Evolutionary conservation across 768 basidiomycete species (phyloP), one percentile per base, ranked within the genome.

Genomic region (Tricholoma bakamatsutake): DNA sequence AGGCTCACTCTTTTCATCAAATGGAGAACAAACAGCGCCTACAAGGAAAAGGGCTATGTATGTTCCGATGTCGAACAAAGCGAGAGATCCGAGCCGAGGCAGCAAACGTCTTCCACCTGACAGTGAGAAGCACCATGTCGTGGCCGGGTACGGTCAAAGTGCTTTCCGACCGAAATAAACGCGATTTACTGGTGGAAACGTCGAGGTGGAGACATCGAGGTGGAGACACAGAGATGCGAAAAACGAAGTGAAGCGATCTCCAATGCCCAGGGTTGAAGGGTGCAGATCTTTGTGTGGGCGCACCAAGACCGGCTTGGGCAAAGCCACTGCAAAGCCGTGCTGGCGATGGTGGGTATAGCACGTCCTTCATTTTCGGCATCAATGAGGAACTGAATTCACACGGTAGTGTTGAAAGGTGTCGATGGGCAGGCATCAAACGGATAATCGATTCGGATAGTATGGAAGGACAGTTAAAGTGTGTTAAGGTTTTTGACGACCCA

Each of bases 371-470:
- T 24, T 21, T 37, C 30, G 7, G 43, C 18, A 6, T 15, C 9
- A 30, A 30, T 5, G 5, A 37, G 52, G 12, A 12, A 40, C 45
- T 58, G 52, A 57, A 39, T 35, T 28, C n/a, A 49, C 39, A 3
- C 46, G 40, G 27, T 45, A 69, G 81, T 54, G 55, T 83, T 31
- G 74, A 78, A 53, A 83, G 79, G 80, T 82, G 79, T 60, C 67
- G 69, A 43, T 83, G 81, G 80, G 79, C 80, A 18, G 80, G 80
- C 0, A 74, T 83, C 56, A 80, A 76, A 66, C 74, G 81, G 39
- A 75, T 82, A 40, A 80, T 59, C 76, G n/a, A 82, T 58, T 81
- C 79, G 76, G 73, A 80, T 53, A 67, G 63, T 6, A 66, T 61
- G 15, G 66, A 62, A 37, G 67, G 66, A 45, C 71, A 72, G 2